Evolutionary conservation across 2,329 filamentous ascomycete species (phyloP).

Genomic region (Xylaria polymorpha): DNA sequence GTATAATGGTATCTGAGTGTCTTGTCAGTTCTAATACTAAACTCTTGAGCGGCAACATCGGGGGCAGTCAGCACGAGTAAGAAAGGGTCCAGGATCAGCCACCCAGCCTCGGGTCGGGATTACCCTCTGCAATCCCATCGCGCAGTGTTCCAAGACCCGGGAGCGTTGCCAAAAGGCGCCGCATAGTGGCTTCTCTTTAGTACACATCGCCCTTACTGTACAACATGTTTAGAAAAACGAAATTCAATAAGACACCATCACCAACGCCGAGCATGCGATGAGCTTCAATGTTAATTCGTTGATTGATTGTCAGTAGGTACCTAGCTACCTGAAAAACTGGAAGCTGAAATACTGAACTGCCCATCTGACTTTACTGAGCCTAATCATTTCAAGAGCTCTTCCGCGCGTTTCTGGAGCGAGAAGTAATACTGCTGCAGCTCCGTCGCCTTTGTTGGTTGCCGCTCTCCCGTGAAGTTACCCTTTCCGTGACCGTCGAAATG

Average conservation of each 20-base stretch:
- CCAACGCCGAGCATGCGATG: neutral
- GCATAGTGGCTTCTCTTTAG: slow-evolving; percentile 12
- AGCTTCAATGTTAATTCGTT: neutral
- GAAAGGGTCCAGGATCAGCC: neutral
- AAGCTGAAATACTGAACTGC: neutral
- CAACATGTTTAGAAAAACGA: neutral
- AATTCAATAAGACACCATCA: neutral
- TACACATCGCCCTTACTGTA: slow-evolving; percentile 16
- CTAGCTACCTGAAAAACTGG: neutral
- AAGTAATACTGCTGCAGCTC: slow-evolving; percentile 53
- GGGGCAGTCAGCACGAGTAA: slow-evolving; percentile 11
- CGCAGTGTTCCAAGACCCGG: neutral
- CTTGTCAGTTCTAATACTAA: neutral
- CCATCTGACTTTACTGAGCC: neutral
- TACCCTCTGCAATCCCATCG: neutral
- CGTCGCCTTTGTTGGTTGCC: slow-evolving; percentile 38
- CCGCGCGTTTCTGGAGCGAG: slow-evolving; percentile 51
- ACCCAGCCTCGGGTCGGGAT: no score
- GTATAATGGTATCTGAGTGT: neutral
- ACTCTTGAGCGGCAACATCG: neutral
- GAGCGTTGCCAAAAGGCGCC: neutral
- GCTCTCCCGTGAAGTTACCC: slow-evolving; percentile 51
- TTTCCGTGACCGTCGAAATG: slow-evolving; percentile 56
- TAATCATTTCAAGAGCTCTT: slow-evolving; percentile 37
- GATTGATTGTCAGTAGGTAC: neutral